Evolutionary conservation across 768 basidiomycete genomes (phyloP), one percentile per base, ranked within the genome.

Genomic region (Psilocybe sp.): DNA sequence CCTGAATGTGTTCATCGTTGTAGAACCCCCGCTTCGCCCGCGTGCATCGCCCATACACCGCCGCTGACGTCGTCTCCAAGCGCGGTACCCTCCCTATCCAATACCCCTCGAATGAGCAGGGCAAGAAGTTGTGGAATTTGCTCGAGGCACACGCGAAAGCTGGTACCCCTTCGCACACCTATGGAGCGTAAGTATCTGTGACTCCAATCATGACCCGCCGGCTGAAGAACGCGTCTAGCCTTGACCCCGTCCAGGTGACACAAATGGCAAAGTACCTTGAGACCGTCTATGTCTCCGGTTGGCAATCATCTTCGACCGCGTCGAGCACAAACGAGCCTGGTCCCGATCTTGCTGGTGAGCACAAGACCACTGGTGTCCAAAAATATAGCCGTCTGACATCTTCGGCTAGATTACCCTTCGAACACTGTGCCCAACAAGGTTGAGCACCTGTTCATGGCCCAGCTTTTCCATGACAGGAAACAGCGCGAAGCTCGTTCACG

Each of bases 361-460:
- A 14, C 15, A n/a, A 13, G 31, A 23, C 20, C 39, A 18, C 15
- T 11, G 9, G 34, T 33, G 32, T 42, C 9, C 10, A 15, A 7
- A 14, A 18, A 7, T 28, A 7, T 13, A 34, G 5, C 10, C 36
- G 16, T 49, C 34, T 51, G 38, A 58, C 20, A 13, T 18, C 32
- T 16, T 38, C 0, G 50, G 14, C 14, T 8, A 92, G 95, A 98
- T 68, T 98, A 98, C 71, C 97, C 97, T 1, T 96, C 90, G 44
- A 98, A 98, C 76, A 98, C 97, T 16, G 96, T 98, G 1, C 97
- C 97, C 2, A 92, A 92, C 79, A 98, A 98, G 77, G 97, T 98
- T 55, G 92, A 98, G 67, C 97, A 98, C 56, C 79, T 98, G 46
- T 98, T 98, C 82, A 82, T 88, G 78, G 96, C 97, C 0, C 97